Evolutionary conservation across 2,329 filamentous ascomycete genomes (phyloP).

Genomic region (Lecanoromycetidae sp.): DNA sequence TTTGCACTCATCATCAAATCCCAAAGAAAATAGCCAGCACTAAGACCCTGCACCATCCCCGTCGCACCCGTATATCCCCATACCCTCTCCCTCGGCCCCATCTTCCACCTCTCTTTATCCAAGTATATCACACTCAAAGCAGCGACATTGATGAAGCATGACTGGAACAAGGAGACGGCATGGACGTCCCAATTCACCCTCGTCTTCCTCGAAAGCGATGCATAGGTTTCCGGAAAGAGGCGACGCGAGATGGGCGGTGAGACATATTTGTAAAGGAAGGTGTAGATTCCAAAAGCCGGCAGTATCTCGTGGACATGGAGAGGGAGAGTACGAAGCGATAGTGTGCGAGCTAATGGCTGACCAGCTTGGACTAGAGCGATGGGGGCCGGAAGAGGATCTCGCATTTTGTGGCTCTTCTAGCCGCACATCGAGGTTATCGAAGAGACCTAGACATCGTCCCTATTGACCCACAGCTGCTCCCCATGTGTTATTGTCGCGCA

Average conservation of each 20-base stretch:
- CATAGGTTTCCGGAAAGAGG: conserved; percentile 44
- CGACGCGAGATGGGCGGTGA: conserved; percentile 42
- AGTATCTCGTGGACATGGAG: conserved; percentile 52
- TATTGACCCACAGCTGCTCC: too few species aligned
- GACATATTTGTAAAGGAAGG: conserved; percentile 40
- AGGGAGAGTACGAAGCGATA: conserved; percentile 44
- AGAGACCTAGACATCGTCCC: too few species aligned
- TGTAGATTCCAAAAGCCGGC: conserved; percentile 45
- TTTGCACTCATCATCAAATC: conserved; percentile 46
- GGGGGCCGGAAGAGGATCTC: conserved; percentile 41
- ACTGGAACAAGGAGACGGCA: conserved; percentile 51
- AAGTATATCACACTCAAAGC: conserved; percentile 46
- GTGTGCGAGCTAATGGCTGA: conserved; percentile 38
- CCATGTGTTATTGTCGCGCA: too few species aligned
- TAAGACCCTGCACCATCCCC: conserved; percentile 48
- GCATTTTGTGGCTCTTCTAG: conserved; percentile 28
- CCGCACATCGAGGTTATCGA: too few species aligned
- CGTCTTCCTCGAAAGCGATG: conserved; percentile 41
- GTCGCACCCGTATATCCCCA: conserved; percentile 51
- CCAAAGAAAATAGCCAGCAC: conserved; percentile 53
- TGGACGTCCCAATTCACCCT: conserved; percentile 56
- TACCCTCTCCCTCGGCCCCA: conserved; percentile 42
- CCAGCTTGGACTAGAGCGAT: conserved; percentile 36
- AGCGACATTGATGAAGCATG: conserved; percentile 41
- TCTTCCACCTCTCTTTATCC: conserved; percentile 44